Evolutionary conservation across 1,139 yeast genomes (phyloP).

Genomic region (Meyerozyma sp.): DNA sequence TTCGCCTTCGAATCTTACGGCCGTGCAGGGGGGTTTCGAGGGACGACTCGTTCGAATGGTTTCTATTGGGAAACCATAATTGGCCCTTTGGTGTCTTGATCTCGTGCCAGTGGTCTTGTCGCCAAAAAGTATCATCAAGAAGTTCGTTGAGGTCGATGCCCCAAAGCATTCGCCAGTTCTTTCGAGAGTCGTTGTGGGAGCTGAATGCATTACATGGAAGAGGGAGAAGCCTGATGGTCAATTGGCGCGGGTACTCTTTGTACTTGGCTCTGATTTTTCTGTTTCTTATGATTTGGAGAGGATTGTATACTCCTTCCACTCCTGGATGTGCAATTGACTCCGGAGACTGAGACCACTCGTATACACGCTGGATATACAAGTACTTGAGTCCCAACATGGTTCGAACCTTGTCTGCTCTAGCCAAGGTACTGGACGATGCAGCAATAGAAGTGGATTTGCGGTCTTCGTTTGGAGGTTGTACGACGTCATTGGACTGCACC

Average conservation of each 20-base stretch:
- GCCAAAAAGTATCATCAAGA: slow-evolving; percentile 60
- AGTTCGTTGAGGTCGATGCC: slow-evolving; percentile 62
- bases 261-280: slow-evolving; percentile 48
- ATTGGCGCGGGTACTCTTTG: slow-evolving; percentile 32
- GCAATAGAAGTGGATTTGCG: slow-evolving; percentile 8
- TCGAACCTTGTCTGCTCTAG: slow-evolving; percentile 51
- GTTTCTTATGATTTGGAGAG: slow-evolving; percentile 73
- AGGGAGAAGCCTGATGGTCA: slow-evolving; percentile 34
- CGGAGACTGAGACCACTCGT: slow-evolving; percentile 13
- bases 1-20: slow-evolving; percentile 4
- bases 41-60: slow-evolving; percentile 2
- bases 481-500: slow-evolving; percentile 28
- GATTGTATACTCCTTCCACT: slow-evolving; percentile 72
- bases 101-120: slow-evolving; percentile 60
- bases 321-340: slow-evolving; percentile 27
- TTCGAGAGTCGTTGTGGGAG: slow-evolving; percentile 22
- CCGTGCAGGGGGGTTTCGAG: slow-evolving; percentile 3
- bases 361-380: slow-evolving; percentile 37
- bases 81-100: slow-evolving; percentile 50
- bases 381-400: slow-evolving; percentile 49
- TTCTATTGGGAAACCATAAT: slow-evolving; percentile 47
- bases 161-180: slow-evolving; percentile 49
- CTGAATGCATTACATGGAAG: slow-evolving; percentile 56
- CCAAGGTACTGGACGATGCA: slow-evolving; percentile 33
- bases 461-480: slow-evolving; percentile 6